Percentiles rank a stretch among this genome's conserved stretches.
phyloP scores from a whole-genome alignment of 495 filamentous ascomycete species.

The Barbatosphaeria neglecta region DNA sequence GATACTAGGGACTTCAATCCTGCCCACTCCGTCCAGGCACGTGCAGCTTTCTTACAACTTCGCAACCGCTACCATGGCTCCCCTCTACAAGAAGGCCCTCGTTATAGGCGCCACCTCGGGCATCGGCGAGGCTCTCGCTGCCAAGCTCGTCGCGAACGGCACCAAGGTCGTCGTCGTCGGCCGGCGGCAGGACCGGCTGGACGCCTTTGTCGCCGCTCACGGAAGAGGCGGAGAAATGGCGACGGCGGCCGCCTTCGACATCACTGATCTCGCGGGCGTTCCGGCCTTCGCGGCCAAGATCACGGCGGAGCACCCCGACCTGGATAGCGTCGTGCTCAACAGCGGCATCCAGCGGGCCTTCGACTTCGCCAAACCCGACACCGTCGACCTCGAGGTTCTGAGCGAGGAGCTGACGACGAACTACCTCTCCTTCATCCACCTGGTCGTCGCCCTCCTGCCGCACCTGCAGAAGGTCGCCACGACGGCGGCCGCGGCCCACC shows the following conservation, averaged over 20 bases:
- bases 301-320: conserved; percentile 40
- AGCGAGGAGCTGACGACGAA: conserved; percentile 50
- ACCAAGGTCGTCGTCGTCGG: conserved; percentile 44
- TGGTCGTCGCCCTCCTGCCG: conserved; percentile 49
- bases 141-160: conserved; percentile 43
- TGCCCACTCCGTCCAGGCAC: conserved; percentile 39
- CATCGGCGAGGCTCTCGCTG: conserved; percentile 51
- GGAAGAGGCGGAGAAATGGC: conserved; percentile 18
- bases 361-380: conserved; percentile 47
- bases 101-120: conserved; percentile 58
- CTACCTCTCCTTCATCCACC: conserved; percentile 47
- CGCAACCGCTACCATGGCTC: conserved; percentile 31
- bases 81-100: conserved; percentile 51
- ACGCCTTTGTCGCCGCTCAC: conserved; percentile 43
- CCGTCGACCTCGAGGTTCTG: conserved; percentile 38
- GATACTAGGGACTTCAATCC: too few relatives aligned
- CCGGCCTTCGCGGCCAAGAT: conserved; percentile 40
- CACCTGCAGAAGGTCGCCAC: conserved; percentile 32
- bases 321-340: conserved; percentile 43
- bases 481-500: conserved; percentile 13
- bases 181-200: conserved; percentile 46
- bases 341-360: conserved; percentile 42
- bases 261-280: conserved; percentile 44
- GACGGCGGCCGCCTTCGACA: conserved; percentile 40
- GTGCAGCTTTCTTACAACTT: too few relatives aligned